Conservation (phyloP, 2,329 filamentous ascomycete species). For the Curvularia verruculosa region DNA sequence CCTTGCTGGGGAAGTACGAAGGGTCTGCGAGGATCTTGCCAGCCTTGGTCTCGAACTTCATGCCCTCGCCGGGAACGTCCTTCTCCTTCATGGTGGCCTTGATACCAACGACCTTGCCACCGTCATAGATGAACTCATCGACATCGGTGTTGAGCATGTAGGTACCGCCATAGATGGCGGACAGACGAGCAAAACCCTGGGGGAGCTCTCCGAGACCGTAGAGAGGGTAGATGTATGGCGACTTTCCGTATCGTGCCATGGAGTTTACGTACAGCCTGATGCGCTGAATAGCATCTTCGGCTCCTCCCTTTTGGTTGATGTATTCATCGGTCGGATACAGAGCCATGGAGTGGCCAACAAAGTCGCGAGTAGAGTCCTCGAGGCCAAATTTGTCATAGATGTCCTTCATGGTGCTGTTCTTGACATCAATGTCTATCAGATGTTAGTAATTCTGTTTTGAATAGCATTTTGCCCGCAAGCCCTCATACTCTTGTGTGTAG, state of each 20-base stretch:
- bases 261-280: constrained; percentile 98
- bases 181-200: constrained; percentile 95
- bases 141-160: constrained; percentile 99
- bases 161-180: constrained; percentile 96
- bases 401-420: constrained; percentile 89
- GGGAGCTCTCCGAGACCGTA: constrained; percentile 97
- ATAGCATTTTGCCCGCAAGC: not conserved
- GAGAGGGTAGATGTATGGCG: constrained; percentile 98
- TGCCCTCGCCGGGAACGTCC: constrained; percentile 72
- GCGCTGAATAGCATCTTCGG: constrained; percentile 85
- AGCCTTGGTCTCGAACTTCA: constrained; percentile 96
- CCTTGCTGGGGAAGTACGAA: constrained; percentile 93
- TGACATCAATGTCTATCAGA: constrained; percentile 73
- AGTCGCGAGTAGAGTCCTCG: constrained; percentile 87
- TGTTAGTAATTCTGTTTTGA: not conserved
- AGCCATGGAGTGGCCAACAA: constrained; percentile 98
- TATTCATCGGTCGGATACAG: constrained; percentile 92
- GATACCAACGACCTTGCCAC: constrained; percentile 87
- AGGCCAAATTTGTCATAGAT: constrained; percentile 98
- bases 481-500: constrained; percentile 82
- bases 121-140: constrained; percentile 86
- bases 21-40: constrained; percentile 96
- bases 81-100: constrained; percentile 95
- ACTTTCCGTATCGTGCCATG: constrained; percentile 96
- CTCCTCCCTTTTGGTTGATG: constrained; percentile 72